Base-by-base conservation (phyloP, 148 eudicot species). In the Fagopyrum tataricum region DNA sequence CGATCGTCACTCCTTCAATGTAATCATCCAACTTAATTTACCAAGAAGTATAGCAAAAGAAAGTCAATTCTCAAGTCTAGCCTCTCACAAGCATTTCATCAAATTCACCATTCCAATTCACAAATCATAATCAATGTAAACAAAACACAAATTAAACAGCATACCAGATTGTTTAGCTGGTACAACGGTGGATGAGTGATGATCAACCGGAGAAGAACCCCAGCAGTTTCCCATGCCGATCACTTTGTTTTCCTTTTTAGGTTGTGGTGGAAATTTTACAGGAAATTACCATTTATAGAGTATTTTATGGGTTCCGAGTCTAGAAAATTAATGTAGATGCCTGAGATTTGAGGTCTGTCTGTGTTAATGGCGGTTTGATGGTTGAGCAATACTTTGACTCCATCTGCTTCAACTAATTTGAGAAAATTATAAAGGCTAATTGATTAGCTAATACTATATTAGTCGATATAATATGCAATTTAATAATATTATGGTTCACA, bases 171-270 rank as follows among this genome's bases (percentile, higher is more conserved):
- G 43, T 56, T 21, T 71, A 82, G 73, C 24, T 73, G 85, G 61
- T 70, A 73, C 6, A 48, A 73, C 39, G 80, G 17, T 41, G 4
- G 77, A 47, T 51, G 47, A 70, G 40, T 77, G 69, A 39, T 69
- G 76, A 49, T 80, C 81, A 37, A 80, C 73, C 17, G 82, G 84
- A 62, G 74, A 70, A 74, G 88, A 79, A 11, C 79, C 81, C 79
- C 84, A 86, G 56, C 90, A 89, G 49, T 85, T 86, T 9, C 93
- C 93, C 93, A 89, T 88, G 13, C 61, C 72, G 61, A 8, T 71
- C 69, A 20, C 13, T 26, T 61, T 61, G 39, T 21, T 13, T 11
- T 61, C 67, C 39, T 23, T 7, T 15, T 48, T 48, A 13, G n/a
- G 14, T 4, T 48, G n/a, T 48, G 39, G 8, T 12, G 44, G 9